phyloP scores from a whole-genome alignment of 768 basidiomycete species.

The Pleurotus ostreatus region DNA sequence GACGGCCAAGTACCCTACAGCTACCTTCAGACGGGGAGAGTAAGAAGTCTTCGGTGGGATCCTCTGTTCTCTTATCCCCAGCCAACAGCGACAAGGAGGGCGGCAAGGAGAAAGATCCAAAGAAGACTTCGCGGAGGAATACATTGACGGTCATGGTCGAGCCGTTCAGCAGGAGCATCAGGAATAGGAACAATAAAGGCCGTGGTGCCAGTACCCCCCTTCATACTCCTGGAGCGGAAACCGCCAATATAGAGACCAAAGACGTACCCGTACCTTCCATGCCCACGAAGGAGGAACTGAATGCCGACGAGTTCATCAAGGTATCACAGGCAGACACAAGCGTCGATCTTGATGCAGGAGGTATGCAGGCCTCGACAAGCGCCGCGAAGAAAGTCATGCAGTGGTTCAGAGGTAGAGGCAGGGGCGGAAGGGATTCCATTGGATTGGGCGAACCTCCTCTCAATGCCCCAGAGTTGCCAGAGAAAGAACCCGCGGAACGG shows the following conservation, averaged over 20 bases:
- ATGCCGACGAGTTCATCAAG: slow-evolving; percentile 13
- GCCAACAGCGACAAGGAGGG: slow-evolving; percentile 14
- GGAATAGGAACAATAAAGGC: slow-evolving; percentile 33
- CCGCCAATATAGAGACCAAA: slow-evolving; percentile 14
- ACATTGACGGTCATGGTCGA: slow-evolving; percentile 88
- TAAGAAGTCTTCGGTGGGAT: slow-evolving; percentile 14
- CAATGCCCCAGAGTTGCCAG: slow-evolving; percentile 12
- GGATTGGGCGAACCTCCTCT: slow-evolving; percentile 22
- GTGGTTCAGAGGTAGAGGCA: slow-evolving; percentile 87
- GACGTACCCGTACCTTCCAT: slow-evolving; percentile 9
- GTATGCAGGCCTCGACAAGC: slow-evolving; percentile 68
- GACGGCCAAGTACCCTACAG: slow-evolving; percentile 9
- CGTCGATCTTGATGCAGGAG: slow-evolving; percentile 20
- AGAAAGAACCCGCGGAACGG: slow-evolving; percentile 12
- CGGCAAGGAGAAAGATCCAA: slow-evolving; percentile 25
- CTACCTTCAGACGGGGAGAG: slow-evolving; percentile 8
- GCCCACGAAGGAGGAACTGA: slow-evolving; percentile 9
- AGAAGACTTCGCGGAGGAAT: slow-evolving; percentile 68
- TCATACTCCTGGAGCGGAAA: slow-evolving; percentile 20
- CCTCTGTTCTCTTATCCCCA: slow-evolving; percentile 22
- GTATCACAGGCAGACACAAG: slow-evolving; percentile 25
- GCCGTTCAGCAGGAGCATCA: slow-evolving; percentile 57
- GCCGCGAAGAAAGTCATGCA: slow-evolving; percentile 97
- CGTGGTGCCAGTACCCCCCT: slow-evolving; percentile 26
- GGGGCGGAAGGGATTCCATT: slow-evolving; percentile 34